Conservation (phyloP, 208 protist species). For the Crithidia expoeki region DNA sequence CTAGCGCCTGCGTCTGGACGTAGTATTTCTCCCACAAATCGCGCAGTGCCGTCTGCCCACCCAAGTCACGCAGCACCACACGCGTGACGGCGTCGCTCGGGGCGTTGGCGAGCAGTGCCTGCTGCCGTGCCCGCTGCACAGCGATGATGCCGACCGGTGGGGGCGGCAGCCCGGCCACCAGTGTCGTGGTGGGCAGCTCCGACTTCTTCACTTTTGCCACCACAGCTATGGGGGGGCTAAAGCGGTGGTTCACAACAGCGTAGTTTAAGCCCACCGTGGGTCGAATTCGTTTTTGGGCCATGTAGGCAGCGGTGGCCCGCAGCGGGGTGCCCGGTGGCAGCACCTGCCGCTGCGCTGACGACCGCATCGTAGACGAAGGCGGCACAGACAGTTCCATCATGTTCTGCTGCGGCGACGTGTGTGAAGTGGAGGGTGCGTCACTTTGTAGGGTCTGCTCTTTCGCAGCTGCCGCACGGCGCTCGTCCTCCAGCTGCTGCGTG, state of each 20-base stretch:
- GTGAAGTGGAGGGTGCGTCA: conserved; percentile 4
- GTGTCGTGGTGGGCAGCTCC: conserved; percentile 70
- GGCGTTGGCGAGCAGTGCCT: conserved; percentile 11
- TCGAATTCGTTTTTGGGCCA: conserved; percentile 89
- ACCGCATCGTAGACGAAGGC: neutral
- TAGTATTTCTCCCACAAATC: conserved; percentile 97
- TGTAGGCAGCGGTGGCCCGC: conserved; percentile 32
- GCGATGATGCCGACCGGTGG: conserved; percentile 15
- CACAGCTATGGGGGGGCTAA: conserved; percentile 31
- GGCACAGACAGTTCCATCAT: conserved; percentile 93
- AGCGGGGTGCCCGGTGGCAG: conserved; percentile 30
- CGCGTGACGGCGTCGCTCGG: conserved; percentile 37
- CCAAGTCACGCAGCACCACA: conserved; percentile 96
- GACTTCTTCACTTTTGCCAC: conserved; percentile 42
- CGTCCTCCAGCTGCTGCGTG: conserved; percentile 19
- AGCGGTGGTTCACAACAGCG: conserved; percentile 87
- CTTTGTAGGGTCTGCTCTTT: neutral
- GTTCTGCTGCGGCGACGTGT: conserved; percentile 5
- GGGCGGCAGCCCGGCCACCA: conserved; percentile 48
- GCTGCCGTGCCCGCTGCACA: conserved; percentile 20
- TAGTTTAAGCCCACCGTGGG: conserved; percentile 98
- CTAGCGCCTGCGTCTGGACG: conserved; percentile 88
- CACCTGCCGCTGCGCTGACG: neutral
- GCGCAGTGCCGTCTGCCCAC: conserved; percentile 94
- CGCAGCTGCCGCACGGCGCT: conserved; percentile 6